Evolutionary conservation across 305 asterid genomes (phyloP), one percentile per base, ranked within the genome.

Genomic region (Ilex paraguariensis): DNA sequence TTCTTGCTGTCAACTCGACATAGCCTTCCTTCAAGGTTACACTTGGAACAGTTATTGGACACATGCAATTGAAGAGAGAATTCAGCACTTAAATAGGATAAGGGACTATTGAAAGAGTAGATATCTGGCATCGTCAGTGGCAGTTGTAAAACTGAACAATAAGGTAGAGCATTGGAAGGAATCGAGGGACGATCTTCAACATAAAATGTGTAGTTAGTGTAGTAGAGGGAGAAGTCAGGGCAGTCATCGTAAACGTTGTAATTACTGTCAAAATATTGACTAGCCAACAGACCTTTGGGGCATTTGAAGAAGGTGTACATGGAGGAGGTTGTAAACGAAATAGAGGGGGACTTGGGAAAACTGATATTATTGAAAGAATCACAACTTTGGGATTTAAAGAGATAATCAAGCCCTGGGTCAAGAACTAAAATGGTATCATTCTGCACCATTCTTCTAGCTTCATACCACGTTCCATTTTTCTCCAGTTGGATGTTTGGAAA

Each of bases 271-370:
- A 14, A 9, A 54, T 54, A n/a, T 4, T 36, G 5, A 5, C 3
- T 8, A 4, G 7, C 9, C 42, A 4, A 5, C 8, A 8, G 42
- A 4, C 9, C 7, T 36, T 8, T 36, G 42, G 42, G 8, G 61
- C 72, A 67, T 54, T 5, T 60, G 44, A 60, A 67, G 57, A 67
- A 53, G 15, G 50, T 67, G 31, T 42, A 56, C 11, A 7, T 21
- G 28, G 2, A 21, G 28, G 13, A 16, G 46, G 61, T 48, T 54
- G 56, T 42, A 45, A 53, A 68, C 10, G 73, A 55, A 2, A 61
- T 10, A 10, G 16, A 33, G 13, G 67, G 59, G 7, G 67, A 62
- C 0, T 46, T 13, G 31, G 58, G 63, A 57, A 62, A 21, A 15
- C 31, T 54, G 32, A 68, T 30, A 3, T 46, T 68, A 5, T 62